These are phyloP conservation scores for Tricholomella constricta DNA, from an alignment of 768 basidiomycete genomes.

Conservation along the genomic window DNA sequence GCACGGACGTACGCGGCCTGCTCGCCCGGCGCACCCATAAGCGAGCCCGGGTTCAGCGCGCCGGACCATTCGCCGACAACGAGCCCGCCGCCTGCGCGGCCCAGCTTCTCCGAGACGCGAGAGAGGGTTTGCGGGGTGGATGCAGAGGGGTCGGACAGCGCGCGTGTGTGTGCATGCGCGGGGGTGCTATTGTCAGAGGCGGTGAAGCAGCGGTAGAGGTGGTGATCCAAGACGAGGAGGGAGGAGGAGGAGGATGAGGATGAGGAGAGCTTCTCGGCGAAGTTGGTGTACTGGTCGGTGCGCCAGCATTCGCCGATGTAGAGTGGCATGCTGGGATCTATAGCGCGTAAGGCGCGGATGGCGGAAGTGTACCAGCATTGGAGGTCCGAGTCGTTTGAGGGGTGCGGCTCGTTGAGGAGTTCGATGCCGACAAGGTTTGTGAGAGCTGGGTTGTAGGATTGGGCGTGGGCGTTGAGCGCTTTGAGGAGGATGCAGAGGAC, in stretches of 20 bases:
- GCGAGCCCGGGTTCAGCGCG: conserved; percentile 65
- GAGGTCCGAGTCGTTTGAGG: conserved; percentile 50
- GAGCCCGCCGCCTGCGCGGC: conserved; percentile 41
- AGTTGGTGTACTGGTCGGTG: conserved; percentile 62
- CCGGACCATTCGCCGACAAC: conserved; percentile 83
- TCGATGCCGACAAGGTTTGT: conserved; percentile 62
- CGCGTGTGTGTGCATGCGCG: conserved; percentile 54
- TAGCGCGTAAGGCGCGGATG: conserved; percentile 50
- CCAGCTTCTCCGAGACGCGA: conserved; percentile 32
- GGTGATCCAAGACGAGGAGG: conserved; percentile 74
- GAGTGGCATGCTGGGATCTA: conserved; percentile 62
- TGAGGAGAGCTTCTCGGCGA: conserved; percentile 36
- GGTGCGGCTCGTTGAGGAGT: conserved; percentile 59
- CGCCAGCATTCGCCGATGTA: conserved; percentile 81
- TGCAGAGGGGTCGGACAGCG: conserved; percentile 44
- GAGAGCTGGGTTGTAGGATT: conserved; percentile 37
- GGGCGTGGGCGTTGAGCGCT: conserved; percentile 25
- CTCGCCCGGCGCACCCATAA: conserved; percentile 41
- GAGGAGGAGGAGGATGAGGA: conserved; percentile 16
- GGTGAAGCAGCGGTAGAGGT: conserved; percentile 84
- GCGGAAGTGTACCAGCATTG: conserved; percentile 65
- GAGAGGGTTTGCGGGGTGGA: conserved; percentile 41
- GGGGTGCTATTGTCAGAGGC: conserved; percentile 52
- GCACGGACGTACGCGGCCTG: conserved; percentile 54
- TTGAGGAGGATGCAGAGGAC: conserved; percentile 47